Conservation (phyloP, 805 yeast genomes). For the Lipomyces orientalis region DNA sequence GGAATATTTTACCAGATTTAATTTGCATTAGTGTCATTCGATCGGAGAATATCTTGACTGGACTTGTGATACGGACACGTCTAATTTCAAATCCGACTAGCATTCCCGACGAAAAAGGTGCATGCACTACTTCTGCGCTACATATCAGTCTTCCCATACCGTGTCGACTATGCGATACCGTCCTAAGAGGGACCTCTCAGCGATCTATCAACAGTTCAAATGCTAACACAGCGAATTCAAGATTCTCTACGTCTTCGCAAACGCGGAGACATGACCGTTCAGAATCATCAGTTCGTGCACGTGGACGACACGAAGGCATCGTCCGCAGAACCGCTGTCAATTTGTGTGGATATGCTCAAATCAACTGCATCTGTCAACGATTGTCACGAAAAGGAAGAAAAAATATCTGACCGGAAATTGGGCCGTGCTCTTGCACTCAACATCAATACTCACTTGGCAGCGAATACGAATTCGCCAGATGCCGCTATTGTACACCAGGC, state of each 20-base stretch:
- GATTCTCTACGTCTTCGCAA: conserved; percentile 6
- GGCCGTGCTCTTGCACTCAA: background rate
- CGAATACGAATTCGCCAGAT: background rate
- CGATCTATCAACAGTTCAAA: background rate
- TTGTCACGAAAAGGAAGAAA: background rate
- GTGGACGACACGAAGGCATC: background rate
- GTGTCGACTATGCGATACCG: background rate
- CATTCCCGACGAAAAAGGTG: background rate
- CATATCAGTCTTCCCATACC: background rate
- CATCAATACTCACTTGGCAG: background rate
- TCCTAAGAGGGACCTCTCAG: background rate
- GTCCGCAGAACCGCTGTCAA: background rate
- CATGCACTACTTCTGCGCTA: background rate
- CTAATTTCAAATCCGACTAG: background rate
- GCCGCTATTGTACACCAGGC: background rate
- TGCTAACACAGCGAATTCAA: conserved; percentile 5
- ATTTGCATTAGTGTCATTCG: background rate
- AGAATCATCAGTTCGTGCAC: background rate
- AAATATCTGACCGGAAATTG: background rate
- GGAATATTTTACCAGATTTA: background rate
- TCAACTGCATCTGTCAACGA: background rate
- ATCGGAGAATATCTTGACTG: background rate
- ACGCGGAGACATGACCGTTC: background rate
- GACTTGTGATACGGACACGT: background rate
- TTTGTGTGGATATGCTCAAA: background rate